These are phyloP conservation scores for Penstemon davidsonii DNA, from an alignment of 257 asterid species.

Conservation along the genomic window DNA sequence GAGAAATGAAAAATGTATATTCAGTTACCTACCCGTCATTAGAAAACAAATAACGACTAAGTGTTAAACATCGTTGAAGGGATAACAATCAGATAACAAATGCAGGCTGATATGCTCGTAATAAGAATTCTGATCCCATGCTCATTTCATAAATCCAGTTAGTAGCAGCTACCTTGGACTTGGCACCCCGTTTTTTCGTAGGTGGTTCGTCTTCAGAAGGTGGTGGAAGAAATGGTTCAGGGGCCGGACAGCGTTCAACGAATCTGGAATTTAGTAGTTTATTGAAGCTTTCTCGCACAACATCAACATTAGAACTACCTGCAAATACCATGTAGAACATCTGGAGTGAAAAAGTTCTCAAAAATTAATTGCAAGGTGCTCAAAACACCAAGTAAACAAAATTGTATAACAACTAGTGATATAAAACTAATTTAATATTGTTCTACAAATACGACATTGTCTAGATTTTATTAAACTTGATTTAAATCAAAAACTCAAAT, in stretches of 20 bases:
- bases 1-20: not conserved
- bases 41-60: not conserved
- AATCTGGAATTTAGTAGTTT: conserved; percentile 65
- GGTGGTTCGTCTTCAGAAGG: conserved; percentile 51
- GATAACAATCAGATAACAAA: not conserved
- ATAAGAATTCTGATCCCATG: not conserved
- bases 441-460: conserved; percentile 10
- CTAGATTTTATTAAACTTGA: not conserved
- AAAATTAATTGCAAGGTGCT: conserved; percentile 10
- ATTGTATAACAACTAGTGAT: too few species aligned
- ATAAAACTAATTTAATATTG: too few species aligned
- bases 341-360: not conserved
- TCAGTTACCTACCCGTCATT: not conserved
- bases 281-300: conserved; percentile 49
- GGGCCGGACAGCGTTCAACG: conserved; percentile 89
- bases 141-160: not conserved
- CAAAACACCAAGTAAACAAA: conserved; percentile 2
- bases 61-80: not conserved
- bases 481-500: not conserved
- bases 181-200: conserved; percentile 50
- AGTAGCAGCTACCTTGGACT: conserved; percentile 50
- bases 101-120: not conserved
- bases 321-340: conserved; percentile 27
- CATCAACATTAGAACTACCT: conserved; percentile 51
- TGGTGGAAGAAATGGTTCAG: conserved; percentile 72